phyloP scores from a whole-genome alignment of 495 filamentous ascomycete species.

The Penicillium cataractarum region DNA sequence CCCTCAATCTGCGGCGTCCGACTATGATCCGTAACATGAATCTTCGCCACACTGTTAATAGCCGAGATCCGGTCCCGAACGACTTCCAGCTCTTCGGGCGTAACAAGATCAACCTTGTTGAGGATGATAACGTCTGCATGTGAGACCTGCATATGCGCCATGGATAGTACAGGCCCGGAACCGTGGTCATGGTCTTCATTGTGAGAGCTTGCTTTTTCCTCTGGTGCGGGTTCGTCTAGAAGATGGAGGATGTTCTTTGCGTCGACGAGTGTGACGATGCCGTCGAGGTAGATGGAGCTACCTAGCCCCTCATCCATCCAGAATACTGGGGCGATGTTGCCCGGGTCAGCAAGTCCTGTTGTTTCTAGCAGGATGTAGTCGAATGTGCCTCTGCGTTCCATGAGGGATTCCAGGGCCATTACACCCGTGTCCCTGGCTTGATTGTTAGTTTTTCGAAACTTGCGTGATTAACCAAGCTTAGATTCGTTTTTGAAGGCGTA shows the following conservation, averaged over 20 bases:
- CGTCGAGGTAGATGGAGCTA: slow-evolving; percentile 93
- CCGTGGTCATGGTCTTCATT: slow-evolving; percentile 56
- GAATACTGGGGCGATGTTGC: slow-evolving; percentile 93
- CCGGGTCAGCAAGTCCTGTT: slow-evolving; percentile 92
- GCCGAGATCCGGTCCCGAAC: slow-evolving; percentile 70
- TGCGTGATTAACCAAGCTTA: not conserved
- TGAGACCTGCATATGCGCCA: slow-evolving; percentile 93
- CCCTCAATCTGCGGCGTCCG: slow-evolving; percentile 81
- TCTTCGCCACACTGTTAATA: slow-evolving; percentile 89
- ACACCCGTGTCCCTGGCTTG: slow-evolving; percentile 78
- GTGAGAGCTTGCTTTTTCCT: slow-evolving; percentile 49
- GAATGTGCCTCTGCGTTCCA: slow-evolving; percentile 90
- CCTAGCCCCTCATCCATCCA: slow-evolving; percentile 96
- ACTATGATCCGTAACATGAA: slow-evolving; percentile 79
- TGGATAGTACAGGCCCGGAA: slow-evolving; percentile 71
- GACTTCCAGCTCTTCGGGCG: slow-evolving; percentile 61
- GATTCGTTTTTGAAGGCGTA: slow-evolving; percentile 34
- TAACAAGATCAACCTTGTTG: slow-evolving; percentile 94
- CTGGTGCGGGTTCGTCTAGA: slow-evolving; percentile 72
- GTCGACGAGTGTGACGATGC: slow-evolving; percentile 94
- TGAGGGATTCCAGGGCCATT: slow-evolving; percentile 91
- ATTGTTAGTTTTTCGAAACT: slow-evolving; percentile 1
- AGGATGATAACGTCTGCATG: slow-evolving; percentile 96
- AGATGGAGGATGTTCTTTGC: slow-evolving; percentile 85
- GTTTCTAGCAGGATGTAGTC: slow-evolving; percentile 99